These are phyloP conservation scores for Nakazawaea wyomingensis DNA, from an alignment of 805 yeast genomes.

Conservation along the genomic window DNA sequence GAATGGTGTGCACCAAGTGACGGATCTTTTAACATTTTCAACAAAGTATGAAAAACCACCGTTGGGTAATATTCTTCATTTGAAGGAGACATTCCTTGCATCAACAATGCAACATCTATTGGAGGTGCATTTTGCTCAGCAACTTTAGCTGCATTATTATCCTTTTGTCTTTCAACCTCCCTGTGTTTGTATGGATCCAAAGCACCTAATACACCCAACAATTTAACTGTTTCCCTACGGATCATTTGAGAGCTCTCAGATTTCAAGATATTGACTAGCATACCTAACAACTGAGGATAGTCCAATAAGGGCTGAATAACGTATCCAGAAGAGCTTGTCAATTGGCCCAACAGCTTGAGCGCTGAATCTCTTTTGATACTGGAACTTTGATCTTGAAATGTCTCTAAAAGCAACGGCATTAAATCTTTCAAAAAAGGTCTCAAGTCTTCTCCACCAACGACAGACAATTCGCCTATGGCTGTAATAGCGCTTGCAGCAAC, in stretches of 20 bases:
- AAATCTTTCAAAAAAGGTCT: slow-evolving; percentile 63
- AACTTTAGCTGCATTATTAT: slow-evolving; percentile 23
- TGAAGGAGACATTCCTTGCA: slow-evolving; percentile 93
- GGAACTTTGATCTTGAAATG: slow-evolving; percentile 91
- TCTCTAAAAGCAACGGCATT: slow-evolving; percentile 84
- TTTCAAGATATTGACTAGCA: slow-evolving; percentile 74
- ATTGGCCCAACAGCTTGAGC: slow-evolving; percentile 77
- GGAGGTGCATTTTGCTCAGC: slow-evolving; percentile 86
- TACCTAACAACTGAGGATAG: slow-evolving; percentile 83
- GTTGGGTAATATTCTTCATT: slow-evolving; percentile 93
- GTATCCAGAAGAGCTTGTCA: slow-evolving; percentile 88
- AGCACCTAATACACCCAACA: slow-evolving; percentile 93
- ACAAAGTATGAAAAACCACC: slow-evolving; percentile 80
- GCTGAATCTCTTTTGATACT: slow-evolving; percentile 87
- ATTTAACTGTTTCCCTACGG: slow-evolving; percentile 81
- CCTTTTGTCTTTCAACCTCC: slow-evolving; percentile 65
- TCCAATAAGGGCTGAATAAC: slow-evolving; percentile 91
- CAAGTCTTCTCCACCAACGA: slow-evolving; percentile 85
- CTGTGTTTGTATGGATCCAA: slow-evolving; percentile 94
- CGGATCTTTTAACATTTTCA: slow-evolving; percentile 80
- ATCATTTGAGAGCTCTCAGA: slow-evolving; percentile 71
- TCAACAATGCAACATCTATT: slow-evolving; percentile 79
- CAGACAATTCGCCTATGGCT: slow-evolving; percentile 85
- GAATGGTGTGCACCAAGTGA: slow-evolving; percentile 85
- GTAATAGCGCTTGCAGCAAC: slow-evolving; percentile 83